Conservation (phyloP, 2,329 filamentous ascomycete species). For the Fusarium siculi region DNA sequence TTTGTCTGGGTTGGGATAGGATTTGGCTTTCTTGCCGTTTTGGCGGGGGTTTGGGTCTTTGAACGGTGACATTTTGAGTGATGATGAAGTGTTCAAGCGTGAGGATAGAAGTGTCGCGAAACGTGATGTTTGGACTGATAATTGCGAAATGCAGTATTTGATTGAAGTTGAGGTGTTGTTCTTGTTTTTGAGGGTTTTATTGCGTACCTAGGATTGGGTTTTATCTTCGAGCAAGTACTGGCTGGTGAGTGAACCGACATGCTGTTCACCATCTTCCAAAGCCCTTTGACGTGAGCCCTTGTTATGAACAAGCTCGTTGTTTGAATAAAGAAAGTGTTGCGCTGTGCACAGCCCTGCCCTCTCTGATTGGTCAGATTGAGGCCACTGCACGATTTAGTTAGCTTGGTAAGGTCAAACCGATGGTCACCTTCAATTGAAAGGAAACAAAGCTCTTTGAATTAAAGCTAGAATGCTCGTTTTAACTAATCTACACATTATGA, state of each 20-base stretch:
- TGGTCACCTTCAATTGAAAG: too few species aligned
- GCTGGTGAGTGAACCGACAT: background rate
- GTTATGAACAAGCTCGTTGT: too few species aligned
- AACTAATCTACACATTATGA: too few species aligned
- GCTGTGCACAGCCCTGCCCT: too few species aligned
- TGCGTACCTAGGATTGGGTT: too few species aligned
- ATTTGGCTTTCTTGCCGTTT: background rate
- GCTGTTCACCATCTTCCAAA: background rate
- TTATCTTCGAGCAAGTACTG: background rate
- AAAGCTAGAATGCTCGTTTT: too few species aligned
- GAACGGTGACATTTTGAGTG: background rate
- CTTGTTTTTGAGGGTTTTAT: too few species aligned
- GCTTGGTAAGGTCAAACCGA: too few species aligned
- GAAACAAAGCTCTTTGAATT: too few species aligned
- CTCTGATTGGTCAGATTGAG: too few species aligned
- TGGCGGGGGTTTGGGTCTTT: background rate
- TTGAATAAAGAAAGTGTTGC: too few species aligned
- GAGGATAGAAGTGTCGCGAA: background rate
- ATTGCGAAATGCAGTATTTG: background rate
- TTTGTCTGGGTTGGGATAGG: background rate
- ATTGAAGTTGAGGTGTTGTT: background rate
- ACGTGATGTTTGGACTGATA: fast-evolving
- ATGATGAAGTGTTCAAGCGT: background rate
- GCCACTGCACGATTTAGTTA: too few species aligned
- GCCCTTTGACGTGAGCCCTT: background rate